Evolutionary conservation across 352 stramenopile genomes (phyloP).

Genomic region (Pythium diclinum): DNA sequence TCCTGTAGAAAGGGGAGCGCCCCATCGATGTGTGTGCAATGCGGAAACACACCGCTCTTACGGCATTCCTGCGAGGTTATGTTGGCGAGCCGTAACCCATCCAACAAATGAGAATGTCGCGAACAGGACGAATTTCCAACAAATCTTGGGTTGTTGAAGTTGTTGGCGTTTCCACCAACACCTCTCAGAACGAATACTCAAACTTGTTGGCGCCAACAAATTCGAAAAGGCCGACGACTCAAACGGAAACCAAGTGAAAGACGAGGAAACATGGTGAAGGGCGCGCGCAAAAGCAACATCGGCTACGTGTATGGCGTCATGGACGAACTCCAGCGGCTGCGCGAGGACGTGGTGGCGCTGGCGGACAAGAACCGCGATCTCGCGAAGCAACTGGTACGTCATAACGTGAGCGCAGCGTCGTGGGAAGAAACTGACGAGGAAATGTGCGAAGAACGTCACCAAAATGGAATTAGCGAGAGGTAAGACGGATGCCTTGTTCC

Average conservation of each 20-base stretch:
- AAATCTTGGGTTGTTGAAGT: constrained; percentile 20
- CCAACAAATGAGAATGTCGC: background rate
- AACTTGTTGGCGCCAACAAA: constrained; percentile 6
- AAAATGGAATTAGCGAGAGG: constrained; percentile 57
- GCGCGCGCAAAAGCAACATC: constrained; percentile 30
- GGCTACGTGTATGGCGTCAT: constrained; percentile 58
- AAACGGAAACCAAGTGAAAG: background rate
- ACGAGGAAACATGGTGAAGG: constrained; percentile 22
- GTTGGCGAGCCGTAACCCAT: background rate
- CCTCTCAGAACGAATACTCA: constrained; percentile 21
- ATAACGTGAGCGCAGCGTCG: background rate
- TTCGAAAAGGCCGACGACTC: background rate
- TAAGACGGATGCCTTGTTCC: background rate
- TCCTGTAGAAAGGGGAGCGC: constrained; percentile 1
- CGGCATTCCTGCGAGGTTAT: constrained; percentile 17
- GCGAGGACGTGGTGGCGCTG: constrained; percentile 38
- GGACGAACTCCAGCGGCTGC: constrained; percentile 58
- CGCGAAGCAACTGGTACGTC: constrained; percentile 56
- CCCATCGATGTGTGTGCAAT: constrained; percentile 22
- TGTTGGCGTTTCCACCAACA: constrained; percentile 3
- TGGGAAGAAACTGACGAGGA: background rate
- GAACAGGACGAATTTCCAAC: background rate
- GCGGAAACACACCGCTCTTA: constrained; percentile 21
- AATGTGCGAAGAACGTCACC: constrained; percentile 40
- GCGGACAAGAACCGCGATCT: constrained; percentile 60